Evolutionary conservation across 139 green algal genomes (phyloP), one percentile per base, ranked within the genome.

Genomic region (Chlorella sp.): DNA sequence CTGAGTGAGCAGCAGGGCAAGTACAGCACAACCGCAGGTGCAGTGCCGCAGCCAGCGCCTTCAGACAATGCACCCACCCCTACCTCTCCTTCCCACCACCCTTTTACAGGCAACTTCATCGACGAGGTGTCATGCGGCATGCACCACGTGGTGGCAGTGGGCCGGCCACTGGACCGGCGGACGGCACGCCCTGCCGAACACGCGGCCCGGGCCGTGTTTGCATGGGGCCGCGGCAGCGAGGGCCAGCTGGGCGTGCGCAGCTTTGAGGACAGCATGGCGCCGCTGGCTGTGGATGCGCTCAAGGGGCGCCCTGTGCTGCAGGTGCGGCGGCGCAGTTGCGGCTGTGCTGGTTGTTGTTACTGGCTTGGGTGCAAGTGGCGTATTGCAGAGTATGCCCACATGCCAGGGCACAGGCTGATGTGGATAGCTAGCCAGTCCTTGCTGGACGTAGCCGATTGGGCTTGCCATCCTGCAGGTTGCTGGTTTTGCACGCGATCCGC

Each of bases 181-280:
- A 54, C 36, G 36, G 78, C 43, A 0, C 76, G 80, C 13, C 80
- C 73, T 17, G 34, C 79, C 26, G 89, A 82, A 3, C 40, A 43
- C 16, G 62, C 64, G 46, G 68, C 81, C 5, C 84, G 73, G 22
- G 77, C 88, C 54, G 86, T 96, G 28, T 88, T 96, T 68, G 85
- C 89, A 20, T 98, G 95, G 95, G 95, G 95, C 2, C 81, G 87
- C 34, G 92, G 92, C 62, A 46, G 60, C 32, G 81, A 92, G 69
- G 95, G 95, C 4, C 95, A 98, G 88, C 94, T 98, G 87, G 94
- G 94, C 20, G 58, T 80, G 17, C 82, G 85, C 32, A 68, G 26
- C 30, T 44, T 84, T 2, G 81, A 88, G 38, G 94, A 95, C 88
- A 85, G 84, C 69, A 73, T 85, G 2, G 36, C 77, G 28, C 93